Evolutionary conservation across 139 green algal genomes (phyloP).

Genomic region (Haematococcus lacustris): DNA sequence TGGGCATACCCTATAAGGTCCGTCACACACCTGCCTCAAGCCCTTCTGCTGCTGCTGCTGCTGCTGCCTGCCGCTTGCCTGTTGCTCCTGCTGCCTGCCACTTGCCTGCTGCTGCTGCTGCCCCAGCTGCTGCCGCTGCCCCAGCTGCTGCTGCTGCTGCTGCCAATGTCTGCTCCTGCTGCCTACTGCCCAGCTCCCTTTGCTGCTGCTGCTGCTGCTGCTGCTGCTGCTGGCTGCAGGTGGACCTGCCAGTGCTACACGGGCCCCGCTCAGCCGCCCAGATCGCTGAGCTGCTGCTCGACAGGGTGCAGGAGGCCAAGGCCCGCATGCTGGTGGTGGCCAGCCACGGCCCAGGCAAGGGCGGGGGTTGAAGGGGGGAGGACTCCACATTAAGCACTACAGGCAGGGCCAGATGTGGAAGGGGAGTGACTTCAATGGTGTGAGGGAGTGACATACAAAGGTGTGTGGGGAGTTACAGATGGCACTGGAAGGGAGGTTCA

Average conservation of each 20-base stretch:
- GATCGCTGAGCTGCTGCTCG: not conserved
- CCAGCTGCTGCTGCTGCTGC: too few species aligned
- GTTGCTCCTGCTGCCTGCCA: too few species aligned
- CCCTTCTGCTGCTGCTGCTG: too few species aligned
- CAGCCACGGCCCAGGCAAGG: slow-evolving; percentile 7
- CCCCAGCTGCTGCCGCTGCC: too few species aligned
- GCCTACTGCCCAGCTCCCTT: too few species aligned
- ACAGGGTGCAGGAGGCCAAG: not conserved
- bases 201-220: too few species aligned
- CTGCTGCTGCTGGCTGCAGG: too few species aligned
- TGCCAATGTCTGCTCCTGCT: too few species aligned
- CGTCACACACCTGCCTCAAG: too few species aligned
- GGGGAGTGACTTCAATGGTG: not conserved
- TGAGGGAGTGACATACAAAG: not conserved
- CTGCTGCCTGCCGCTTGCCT: too few species aligned
- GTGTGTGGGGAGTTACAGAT: not conserved
- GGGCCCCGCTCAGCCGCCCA: not conserved
- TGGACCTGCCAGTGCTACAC: not conserved
- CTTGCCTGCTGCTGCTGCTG: too few species aligned
- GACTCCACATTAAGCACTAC: not conserved
- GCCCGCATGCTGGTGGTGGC: not conserved
- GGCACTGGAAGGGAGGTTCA: not conserved
- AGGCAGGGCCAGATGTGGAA: not conserved
- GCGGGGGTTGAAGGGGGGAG: not conserved
- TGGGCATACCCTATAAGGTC: too few species aligned